These are phyloP conservation scores for Cercophora samala DNA, from an alignment of 495 filamentous ascomycete genomes.

Conservation along the genomic window DNA sequence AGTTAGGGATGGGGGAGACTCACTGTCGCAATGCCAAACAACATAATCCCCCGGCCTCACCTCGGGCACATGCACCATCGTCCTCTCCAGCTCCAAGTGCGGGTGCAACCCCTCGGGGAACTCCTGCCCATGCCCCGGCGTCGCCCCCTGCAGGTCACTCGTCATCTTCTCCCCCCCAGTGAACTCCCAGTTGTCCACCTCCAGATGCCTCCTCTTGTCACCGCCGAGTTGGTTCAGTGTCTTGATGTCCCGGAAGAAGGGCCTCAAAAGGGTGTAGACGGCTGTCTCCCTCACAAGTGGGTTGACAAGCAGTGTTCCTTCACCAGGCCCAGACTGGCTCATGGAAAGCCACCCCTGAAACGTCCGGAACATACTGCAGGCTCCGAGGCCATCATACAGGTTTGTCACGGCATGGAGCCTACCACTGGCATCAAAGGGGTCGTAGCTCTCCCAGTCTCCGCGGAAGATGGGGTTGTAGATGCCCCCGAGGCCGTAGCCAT, in stretches of 20 bases:
- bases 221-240: conserved; percentile 19
- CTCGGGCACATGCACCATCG: conserved; percentile 76
- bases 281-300: conserved; percentile 71
- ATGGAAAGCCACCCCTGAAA: conserved; percentile 87
- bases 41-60: conserved; percentile 85
- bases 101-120: conserved; percentile 69
- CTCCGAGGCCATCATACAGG: conserved; percentile 76
- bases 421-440: conserved; percentile 73
- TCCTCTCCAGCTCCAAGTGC: conserved; percentile 65
- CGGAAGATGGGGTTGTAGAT: conserved; percentile 72
- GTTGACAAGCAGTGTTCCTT: conserved; percentile 82
- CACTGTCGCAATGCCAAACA: conserved; percentile 84
- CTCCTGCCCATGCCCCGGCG: conserved; percentile 74
- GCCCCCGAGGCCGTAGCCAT: conserved; percentile 64
- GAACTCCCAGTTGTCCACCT: conserved; percentile 42
- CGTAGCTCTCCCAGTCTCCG: conserved; percentile 72
- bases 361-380: conserved; percentile 81
- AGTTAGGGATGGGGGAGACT: too few species aligned
- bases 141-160: conserved; percentile 68
- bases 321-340: conserved; percentile 64
- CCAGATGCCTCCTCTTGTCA: conserved; percentile 19
- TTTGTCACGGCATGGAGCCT: conserved; percentile 67
- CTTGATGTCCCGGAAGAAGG: conserved; percentile 65
- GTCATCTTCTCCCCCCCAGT: conserved; percentile 49
- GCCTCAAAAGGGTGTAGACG: conserved; percentile 77